phyloP scores from a whole-genome alignment of 495 filamentous ascomycete species.

The Podospora comata region DNA sequence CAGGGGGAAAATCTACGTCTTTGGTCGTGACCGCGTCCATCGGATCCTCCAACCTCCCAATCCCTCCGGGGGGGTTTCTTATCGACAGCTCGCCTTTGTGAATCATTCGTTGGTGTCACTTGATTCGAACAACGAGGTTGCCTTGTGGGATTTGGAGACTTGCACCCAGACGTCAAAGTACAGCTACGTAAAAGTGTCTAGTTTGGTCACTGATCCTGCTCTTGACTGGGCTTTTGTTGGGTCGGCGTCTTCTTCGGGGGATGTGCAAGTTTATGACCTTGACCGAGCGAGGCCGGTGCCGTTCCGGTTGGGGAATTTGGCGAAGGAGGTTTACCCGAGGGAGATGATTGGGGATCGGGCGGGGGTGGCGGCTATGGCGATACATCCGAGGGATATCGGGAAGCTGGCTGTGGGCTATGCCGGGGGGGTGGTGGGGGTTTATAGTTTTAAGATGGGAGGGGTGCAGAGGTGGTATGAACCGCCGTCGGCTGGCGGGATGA shows the following conservation, averaged over 20 bases:
- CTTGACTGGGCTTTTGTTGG: conserved; percentile 89
- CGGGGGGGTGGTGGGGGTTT: conserved; percentile 74
- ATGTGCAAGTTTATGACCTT: conserved; percentile 85
- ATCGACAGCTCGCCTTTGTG: conserved; percentile 43
- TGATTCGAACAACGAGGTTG: conserved; percentile 79
- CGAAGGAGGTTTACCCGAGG: conserved; percentile 60
- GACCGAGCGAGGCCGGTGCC: conserved; percentile 72
- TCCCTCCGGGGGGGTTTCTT: conserved; percentile 1
- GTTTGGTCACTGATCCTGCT: conserved; percentile 75
- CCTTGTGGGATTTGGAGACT: conserved; percentile 68
- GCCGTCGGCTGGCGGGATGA: conserved; percentile 10
- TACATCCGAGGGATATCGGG: conserved; percentile 93
- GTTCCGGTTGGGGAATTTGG: conserved; percentile 80
- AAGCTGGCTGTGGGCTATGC: conserved; percentile 82
- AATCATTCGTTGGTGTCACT: conserved; percentile 77
- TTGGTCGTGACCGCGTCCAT: conserved; percentile 76
- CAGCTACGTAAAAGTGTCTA: conserved; percentile 68
- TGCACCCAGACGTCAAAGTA: conserved; percentile 59
- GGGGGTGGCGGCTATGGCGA: conserved; percentile 61
- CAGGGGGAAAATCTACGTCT: conserved; percentile 78
- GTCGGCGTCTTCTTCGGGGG: conserved; percentile 58
- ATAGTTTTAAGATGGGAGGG: conserved; percentile 85
- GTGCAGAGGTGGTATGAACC: conserved; percentile 68
- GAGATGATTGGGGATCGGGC: conserved; percentile 22
- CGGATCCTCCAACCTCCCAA: conserved; percentile 64